These are phyloP conservation scores for Chlorella vulgaris DNA, from an alignment of 139 green algal genomes.

Conservation along the genomic window DNA sequence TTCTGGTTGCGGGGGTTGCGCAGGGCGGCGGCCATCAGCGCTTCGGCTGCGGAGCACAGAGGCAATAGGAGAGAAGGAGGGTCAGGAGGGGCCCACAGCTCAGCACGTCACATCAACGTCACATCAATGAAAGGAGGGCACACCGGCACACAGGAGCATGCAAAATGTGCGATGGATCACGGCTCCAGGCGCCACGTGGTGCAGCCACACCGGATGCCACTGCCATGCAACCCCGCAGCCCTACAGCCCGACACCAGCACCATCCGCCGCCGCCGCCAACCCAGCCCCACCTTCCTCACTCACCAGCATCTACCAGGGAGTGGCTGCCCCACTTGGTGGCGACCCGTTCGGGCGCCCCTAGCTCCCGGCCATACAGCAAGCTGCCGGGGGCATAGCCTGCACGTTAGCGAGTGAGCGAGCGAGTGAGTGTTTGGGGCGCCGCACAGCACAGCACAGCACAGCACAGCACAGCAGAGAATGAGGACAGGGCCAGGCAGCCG, in stretches of 20 bases:
- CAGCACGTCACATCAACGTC: too few species aligned
- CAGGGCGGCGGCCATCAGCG: conserved; percentile 38
- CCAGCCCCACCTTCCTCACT: background rate
- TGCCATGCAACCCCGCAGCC: too few species aligned
- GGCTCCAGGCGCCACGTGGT: too few species aligned
- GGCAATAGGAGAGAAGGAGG: background rate
- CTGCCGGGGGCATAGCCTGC: conserved; percentile 1
- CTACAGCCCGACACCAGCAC: background rate
- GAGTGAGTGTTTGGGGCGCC: background rate
- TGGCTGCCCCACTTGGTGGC: conserved; percentile 29
- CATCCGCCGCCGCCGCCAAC: background rate
- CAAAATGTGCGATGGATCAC: too few species aligned
- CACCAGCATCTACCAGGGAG: conserved; percentile 36
- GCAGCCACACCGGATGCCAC: too few species aligned
- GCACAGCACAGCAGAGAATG: background rate
- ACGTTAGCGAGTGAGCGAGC: background rate
- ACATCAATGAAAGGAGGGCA: too few species aligned
- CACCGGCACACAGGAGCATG: too few species aligned
- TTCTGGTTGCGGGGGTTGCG: conserved; percentile 40
- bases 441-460: background rate
- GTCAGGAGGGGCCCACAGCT: too few species aligned
- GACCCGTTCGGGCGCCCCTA: conserved; percentile 7
- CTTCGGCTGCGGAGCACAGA: background rate
- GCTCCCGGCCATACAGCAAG: conserved; percentile 3
- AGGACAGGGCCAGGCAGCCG: too few species aligned